phyloP scores from a whole-genome alignment of 1,284 basidiomycete genomes.

The Sphaerobolus stellatus region DNA sequence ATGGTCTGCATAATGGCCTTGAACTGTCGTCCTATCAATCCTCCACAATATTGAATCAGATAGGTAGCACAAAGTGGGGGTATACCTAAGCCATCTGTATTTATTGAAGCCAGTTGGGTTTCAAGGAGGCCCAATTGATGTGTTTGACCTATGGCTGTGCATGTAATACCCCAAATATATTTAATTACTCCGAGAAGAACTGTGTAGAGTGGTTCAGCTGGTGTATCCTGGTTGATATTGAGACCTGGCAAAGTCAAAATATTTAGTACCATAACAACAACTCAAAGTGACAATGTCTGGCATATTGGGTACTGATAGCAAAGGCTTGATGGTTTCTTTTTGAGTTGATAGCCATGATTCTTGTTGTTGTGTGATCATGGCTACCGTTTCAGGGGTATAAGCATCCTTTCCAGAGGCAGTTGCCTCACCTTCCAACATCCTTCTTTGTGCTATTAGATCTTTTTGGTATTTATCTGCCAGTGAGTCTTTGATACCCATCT shows the following conservation, averaged over 20 bases:
- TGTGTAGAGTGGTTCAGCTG: conserved; percentile 38
- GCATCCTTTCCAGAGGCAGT: not conserved
- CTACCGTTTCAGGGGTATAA: not conserved
- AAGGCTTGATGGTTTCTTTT: too few species aligned
- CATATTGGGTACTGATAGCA: not conserved
- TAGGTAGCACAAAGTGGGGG: conserved; percentile 22
- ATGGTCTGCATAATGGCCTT: conserved; percentile 20
- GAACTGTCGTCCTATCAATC: conserved; percentile 30
- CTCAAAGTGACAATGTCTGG: not conserved
- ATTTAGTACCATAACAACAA: too few species aligned
- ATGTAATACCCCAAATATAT: conserved; percentile 32
- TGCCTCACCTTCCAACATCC: not conserved
- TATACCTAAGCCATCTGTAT: conserved; percentile 19
- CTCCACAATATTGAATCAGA: conserved; percentile 24
- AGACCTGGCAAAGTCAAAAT: too few species aligned
- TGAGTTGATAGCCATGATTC: too few species aligned
- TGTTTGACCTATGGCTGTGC: not conserved
- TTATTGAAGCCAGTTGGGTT: not conserved
- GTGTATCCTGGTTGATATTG: conserved; percentile 36
- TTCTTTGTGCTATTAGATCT: not conserved
- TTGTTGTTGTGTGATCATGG: not conserved
- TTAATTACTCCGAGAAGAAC: conserved; percentile 37
- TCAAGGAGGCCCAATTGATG: not conserved
- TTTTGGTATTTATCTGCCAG: not conserved
- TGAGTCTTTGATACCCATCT: not conserved